Conservation (phyloP, 73 alveolate species). For the Stentor coeruleus region DNA sequence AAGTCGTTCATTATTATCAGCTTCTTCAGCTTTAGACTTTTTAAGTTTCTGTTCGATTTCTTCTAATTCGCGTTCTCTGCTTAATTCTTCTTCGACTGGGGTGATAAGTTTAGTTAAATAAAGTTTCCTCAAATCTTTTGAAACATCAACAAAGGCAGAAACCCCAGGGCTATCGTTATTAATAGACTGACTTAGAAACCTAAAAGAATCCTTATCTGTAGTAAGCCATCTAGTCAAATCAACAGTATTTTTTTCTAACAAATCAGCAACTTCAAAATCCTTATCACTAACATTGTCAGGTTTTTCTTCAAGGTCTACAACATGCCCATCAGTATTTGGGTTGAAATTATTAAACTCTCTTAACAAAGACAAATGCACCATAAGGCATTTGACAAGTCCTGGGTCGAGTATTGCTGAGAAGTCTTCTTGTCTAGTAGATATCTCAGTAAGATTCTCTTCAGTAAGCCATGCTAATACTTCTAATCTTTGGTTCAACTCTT, state of each 20-base stretch:
- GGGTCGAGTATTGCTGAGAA: neutral
- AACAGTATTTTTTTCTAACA: neutral
- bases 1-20: neutral
- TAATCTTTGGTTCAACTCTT: neutral
- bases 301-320: neutral
- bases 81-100: conserved; percentile 28
- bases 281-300: neutral
- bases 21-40: conserved; percentile 23
- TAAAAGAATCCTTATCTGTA: neutral
- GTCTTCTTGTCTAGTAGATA: conserved; percentile 5
- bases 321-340: conserved; percentile 5
- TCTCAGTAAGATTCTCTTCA: conserved; percentile 9
- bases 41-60: conserved; percentile 22
- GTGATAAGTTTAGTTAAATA: conserved; percentile 8
- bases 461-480: conserved; percentile 1
- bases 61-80: conserved; percentile 17
- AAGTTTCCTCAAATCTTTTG: conserved; percentile 15
- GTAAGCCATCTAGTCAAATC: conserved; percentile 5
- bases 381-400: neutral
- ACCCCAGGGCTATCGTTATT: neutral
- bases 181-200: neutral
- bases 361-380: neutral
- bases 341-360: neutral
- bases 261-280: neutral
- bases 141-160: neutral